Conservation (phyloP, 169 alveolate genomes). For the Babesia sp. region DNA sequence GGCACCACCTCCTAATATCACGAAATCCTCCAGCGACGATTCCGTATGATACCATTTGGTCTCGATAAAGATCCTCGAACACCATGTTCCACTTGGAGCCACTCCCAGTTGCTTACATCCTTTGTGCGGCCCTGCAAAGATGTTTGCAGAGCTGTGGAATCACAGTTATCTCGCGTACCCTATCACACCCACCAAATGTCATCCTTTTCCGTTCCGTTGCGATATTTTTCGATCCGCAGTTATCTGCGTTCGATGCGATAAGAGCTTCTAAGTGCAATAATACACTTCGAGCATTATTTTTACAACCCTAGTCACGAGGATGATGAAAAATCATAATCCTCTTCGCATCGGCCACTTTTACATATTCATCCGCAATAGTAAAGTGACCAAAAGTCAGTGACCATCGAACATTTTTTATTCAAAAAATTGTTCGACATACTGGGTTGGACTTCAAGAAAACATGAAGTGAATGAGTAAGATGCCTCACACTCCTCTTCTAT, state of each 20-base stretch:
- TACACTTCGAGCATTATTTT: neutral
- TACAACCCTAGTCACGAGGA: neutral
- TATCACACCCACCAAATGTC: no score
- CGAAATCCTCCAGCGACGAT: no score
- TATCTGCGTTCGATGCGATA: slow-evolving; percentile 2
- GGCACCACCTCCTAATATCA: no score
- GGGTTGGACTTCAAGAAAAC: slow-evolving; percentile 23
- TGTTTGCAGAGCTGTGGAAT: no score
- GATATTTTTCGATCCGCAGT: neutral
- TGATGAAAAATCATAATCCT: neutral
- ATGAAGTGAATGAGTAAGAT: neutral
- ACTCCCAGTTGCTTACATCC: no score
- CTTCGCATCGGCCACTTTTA: neutral
- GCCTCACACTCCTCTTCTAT: neutral
- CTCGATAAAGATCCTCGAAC: no score
- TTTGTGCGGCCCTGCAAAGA: no score
- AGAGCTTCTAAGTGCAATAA: neutral
- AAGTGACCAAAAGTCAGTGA: neutral
- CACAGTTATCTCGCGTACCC: no score
- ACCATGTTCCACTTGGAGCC: no score
- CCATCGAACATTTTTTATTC: neutral
- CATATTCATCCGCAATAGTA: neutral
- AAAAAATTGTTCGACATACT: neutral
- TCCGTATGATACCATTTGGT: no score
- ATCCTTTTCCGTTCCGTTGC: no score